A percentile compares a stretch with the other conserved stretches of the same genome.
Evolutionary conservation across 208 protist genomes (phyloP).

Genomic region (Endotrypanum monterogeii): DNA sequence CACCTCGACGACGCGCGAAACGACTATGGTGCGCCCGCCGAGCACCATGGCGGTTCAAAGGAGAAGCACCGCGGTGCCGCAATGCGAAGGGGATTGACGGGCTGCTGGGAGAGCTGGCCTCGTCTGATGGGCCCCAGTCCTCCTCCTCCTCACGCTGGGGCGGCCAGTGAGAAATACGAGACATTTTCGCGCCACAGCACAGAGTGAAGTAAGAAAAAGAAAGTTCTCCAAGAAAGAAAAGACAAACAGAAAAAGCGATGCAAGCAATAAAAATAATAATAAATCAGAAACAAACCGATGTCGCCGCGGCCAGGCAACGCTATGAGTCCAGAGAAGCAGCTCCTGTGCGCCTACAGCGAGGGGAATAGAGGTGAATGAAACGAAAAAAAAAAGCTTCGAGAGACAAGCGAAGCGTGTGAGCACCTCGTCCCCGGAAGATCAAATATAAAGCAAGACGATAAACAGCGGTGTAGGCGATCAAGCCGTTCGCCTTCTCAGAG

Average conservation of each 20-base stretch:
- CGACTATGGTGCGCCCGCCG: neutral
- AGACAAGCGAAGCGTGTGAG: neutral
- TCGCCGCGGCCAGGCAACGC: neutral
- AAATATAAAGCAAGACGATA: neutral
- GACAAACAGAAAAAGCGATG: neutral
- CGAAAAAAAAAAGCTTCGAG: neutral
- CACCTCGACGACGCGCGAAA: neutral
- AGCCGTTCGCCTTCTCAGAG: neutral
- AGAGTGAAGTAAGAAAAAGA: neutral
- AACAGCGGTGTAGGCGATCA: neutral
- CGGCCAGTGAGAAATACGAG: neutral
- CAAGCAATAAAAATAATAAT: neutral
- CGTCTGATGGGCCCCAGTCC: neutral
- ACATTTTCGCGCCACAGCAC: neutral
- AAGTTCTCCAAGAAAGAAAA: neutral
- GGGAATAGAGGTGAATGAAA: neutral
- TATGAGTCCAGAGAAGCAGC: neutral
- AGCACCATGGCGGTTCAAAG: too few species aligned
- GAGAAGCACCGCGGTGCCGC: neutral
- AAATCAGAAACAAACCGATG: neutral
- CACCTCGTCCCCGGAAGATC: too few species aligned
- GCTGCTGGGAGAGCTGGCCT: neutral
- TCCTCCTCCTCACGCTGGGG: neutral
- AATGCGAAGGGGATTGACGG: neutral
- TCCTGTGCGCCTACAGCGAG: neutral